Percentiles rank a stretch among this genome's conserved stretches.
Conservation (phyloP, 2,329 filamentous ascomycete genomes). For the Fusarium pseudonygamai region DNA sequence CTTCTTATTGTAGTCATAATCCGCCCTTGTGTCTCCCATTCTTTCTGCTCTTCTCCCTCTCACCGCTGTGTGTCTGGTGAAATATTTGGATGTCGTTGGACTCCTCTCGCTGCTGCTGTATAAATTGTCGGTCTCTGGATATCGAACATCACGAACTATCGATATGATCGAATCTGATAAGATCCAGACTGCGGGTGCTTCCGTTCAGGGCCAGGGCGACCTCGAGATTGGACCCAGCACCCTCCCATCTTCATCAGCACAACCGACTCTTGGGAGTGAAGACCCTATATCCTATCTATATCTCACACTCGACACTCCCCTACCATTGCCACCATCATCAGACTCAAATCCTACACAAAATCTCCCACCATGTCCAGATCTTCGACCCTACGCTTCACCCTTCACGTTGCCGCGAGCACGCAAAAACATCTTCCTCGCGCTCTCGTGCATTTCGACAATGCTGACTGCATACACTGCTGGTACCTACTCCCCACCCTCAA, state of each 20-base stretch:
- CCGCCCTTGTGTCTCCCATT: constrained; percentile 5
- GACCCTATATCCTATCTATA: constrained; percentile 53
- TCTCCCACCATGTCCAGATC: constrained; percentile 69
- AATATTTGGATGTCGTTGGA: not conserved
- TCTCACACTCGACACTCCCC: constrained; percentile 52
- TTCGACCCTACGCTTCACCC: constrained; percentile 74
- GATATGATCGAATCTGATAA: constrained; percentile 26
- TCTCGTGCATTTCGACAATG: constrained; percentile 80
- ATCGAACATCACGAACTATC: not conserved
- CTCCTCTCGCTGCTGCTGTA: not conserved
- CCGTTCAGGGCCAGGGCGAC: constrained; percentile 10
- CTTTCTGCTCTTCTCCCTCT: not conserved
- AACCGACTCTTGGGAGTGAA: constrained; percentile 10
- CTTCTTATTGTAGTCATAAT: constrained; percentile 1
- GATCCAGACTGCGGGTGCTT: constrained; percentile 3
- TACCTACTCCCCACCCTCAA: constrained; percentile 76
- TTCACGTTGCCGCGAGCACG: constrained; percentile 75
- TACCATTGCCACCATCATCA: constrained; percentile 46
- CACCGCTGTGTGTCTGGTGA: not conserved
- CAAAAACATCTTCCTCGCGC: constrained; percentile 75
- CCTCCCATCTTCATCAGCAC: constrained; percentile 9
- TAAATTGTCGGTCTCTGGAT: not conserved
- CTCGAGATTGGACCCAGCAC: constrained; percentile 32
- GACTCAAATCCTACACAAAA: constrained; percentile 39
- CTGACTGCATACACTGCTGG: constrained; percentile 85